Percentiles rank a stretch among this genome's conserved stretches.
Conservation (phyloP, 2,329 filamentous ascomycete species). For the Nothopassalora personata region DNA sequence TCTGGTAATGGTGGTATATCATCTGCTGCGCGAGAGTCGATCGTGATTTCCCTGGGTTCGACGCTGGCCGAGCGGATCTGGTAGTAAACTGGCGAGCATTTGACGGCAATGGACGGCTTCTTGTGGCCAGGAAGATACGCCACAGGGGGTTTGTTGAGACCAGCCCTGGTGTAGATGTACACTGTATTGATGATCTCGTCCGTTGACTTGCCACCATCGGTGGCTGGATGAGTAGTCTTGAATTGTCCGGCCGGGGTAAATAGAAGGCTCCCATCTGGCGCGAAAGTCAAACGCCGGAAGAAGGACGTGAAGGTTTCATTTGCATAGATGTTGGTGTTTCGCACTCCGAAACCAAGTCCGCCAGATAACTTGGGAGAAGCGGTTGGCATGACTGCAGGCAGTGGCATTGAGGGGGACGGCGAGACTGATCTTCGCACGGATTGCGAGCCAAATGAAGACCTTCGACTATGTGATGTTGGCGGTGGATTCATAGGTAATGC, state of each 20-base stretch:
- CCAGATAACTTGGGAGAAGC: slow-evolving; percentile 78
- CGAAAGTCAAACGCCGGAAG: slow-evolving; percentile 88
- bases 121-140: slow-evolving; percentile 95
- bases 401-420: slow-evolving; percentile 84
- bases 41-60: slow-evolving; percentile 82
- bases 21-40: slow-evolving; percentile 86
- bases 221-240: slow-evolving; percentile 67
- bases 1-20: slow-evolving; percentile 79
- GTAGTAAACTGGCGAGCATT: slow-evolving; percentile 88
- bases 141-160: slow-evolving; percentile 92
- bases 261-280: slow-evolving; percentile 87
- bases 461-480: slow-evolving; percentile 80
- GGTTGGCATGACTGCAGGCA: slow-evolving; percentile 92
- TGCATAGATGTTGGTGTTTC: slow-evolving; percentile 85
- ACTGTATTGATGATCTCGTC: slow-evolving; percentile 95
- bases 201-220: slow-evolving; percentile 65
- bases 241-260: slow-evolving; percentile 95
- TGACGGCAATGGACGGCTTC: slow-evolving; percentile 93
- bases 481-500: slow-evolving; percentile 95
- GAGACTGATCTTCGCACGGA: slow-evolving; percentile 77
- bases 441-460: slow-evolving; percentile 79
- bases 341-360: slow-evolving; percentile 55
- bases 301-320: slow-evolving; percentile 97
- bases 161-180: slow-evolving; percentile 94
- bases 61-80: slow-evolving; percentile 61